Conservation (phyloP, 805 yeast species). For the Starmerella apis region DNA sequence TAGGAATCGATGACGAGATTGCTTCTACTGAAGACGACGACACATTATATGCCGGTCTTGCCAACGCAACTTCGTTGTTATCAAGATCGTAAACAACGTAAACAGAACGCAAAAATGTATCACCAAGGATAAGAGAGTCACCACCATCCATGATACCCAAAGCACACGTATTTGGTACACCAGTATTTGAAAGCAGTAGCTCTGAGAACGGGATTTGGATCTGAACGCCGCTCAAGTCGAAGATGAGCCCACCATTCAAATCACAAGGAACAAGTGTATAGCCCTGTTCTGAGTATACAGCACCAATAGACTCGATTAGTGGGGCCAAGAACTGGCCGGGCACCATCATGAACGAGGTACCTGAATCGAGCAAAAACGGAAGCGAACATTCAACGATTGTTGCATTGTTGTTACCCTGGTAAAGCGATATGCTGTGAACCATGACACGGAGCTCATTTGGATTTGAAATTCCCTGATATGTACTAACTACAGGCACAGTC, state of each 20-base stretch:
- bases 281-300: conserved; percentile 33
- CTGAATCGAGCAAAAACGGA: conserved; percentile 43
- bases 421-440: conserved; percentile 18
- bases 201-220: conserved; percentile 38
- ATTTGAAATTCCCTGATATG: conserved; percentile 11
- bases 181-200: conserved; percentile 12
- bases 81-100: conserved; percentile 62
- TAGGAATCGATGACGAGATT: conserved; percentile 28
- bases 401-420: conserved; percentile 11
- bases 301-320: conserved; percentile 34
- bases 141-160: conserved; percentile 27
- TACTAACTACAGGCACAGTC: conserved; percentile 30
- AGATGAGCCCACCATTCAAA: conserved; percentile 30
- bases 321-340: conserved; percentile 32
- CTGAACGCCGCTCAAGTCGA: conserved; percentile 43
- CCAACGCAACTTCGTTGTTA: conserved; percentile 45
- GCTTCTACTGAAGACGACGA: conserved; percentile 26
- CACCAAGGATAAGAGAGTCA: conserved; percentile 45
- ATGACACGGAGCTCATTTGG: conserved; percentile 18
- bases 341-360: conserved; percentile 41
- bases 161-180: conserved; percentile 18
- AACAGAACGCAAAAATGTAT: conserved; percentile 51
- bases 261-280: conserved; percentile 37
- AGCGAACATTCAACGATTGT: conserved; percentile 12
- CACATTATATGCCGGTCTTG: conserved; percentile 34